Percentiles rank a stretch among this genome's conserved stretches.
phyloP scores from a whole-genome alignment of 2,329 filamentous ascomycete genomes.

The Magnaporthiopsis poae region DNA sequence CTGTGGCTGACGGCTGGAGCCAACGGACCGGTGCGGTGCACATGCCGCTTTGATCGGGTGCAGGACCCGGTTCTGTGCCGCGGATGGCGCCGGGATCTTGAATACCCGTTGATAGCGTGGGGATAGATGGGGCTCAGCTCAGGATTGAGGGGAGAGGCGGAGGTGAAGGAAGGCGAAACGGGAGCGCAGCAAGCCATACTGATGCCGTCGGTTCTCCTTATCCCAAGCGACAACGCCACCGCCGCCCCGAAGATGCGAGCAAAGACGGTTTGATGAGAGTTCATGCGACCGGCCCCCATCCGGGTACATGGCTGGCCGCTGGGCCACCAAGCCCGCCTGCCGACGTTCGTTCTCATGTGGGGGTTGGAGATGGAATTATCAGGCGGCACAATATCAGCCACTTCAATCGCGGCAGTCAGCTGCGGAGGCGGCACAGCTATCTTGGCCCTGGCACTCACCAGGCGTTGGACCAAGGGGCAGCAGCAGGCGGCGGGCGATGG shows the following conservation, averaged over 20 bases:
- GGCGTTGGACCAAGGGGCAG: not conserved
- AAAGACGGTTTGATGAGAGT: not conserved
- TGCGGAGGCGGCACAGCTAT: not conserved
- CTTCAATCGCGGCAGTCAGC: not conserved
- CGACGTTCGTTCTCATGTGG: not conserved
- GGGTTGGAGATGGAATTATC: not conserved
- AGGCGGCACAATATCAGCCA: not conserved
- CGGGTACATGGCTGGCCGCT: not conserved
- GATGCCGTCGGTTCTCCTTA: not conserved
- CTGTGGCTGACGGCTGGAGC: not conserved
- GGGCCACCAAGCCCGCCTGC: no score
- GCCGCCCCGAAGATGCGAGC: not conserved
- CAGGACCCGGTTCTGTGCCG: not conserved
- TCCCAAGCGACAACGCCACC: not conserved
- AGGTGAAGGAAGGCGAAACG: not conserved
- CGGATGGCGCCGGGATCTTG: not conserved
- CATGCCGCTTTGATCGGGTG: not conserved
- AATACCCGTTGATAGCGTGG: not conserved
- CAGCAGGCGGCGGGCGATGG: not conserved
- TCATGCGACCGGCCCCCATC: not conserved
- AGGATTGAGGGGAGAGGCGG: not conserved
- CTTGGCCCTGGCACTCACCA: not conserved
- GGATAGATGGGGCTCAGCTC: not conserved
- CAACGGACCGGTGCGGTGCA: not conserved
- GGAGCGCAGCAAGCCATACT: not conserved